Conservation (phyloP, 306 rosid genomes). For the Alnus rubra region DNA sequence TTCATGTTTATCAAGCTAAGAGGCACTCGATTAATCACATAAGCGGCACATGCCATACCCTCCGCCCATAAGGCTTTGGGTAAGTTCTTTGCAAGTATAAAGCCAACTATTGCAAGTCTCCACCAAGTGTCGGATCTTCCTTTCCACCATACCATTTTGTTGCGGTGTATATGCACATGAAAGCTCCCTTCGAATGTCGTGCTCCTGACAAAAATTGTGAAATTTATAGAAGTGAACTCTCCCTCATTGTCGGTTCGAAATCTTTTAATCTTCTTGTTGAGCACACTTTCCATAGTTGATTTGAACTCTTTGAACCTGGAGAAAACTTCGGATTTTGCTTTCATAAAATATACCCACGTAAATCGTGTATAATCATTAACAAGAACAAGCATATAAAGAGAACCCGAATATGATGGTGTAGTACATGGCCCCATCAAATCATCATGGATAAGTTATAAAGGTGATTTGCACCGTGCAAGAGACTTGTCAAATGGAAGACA, state of each 20-base stretch:
- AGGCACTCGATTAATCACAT: neutral
- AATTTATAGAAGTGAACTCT: too few relatives aligned
- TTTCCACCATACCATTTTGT: neutral
- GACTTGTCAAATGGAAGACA: neutral
- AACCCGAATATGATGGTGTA: neutral
- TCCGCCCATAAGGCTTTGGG: neutral
- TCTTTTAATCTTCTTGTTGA: neutral
- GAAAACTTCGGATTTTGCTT: neutral
- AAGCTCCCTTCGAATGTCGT: too few relatives aligned
- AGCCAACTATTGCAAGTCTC: neutral
- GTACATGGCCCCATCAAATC: neutral
- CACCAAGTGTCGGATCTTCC: neutral
- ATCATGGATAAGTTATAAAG: neutral
- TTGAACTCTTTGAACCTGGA: neutral
- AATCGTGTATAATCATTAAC: too few relatives aligned
- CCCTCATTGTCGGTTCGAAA: neutral
- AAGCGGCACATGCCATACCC: neutral
- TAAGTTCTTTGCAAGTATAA: neutral
- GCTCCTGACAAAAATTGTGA: too few relatives aligned
- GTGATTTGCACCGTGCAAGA: too few relatives aligned
- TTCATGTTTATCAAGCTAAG: neutral
- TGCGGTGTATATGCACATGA: too few relatives aligned
- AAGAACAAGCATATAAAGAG: too few relatives aligned
- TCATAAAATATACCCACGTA: too few relatives aligned
- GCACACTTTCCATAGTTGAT: neutral